Conservation (phyloP, 208 protist species). For the Herpetomonas samuelpessoai region DNA sequence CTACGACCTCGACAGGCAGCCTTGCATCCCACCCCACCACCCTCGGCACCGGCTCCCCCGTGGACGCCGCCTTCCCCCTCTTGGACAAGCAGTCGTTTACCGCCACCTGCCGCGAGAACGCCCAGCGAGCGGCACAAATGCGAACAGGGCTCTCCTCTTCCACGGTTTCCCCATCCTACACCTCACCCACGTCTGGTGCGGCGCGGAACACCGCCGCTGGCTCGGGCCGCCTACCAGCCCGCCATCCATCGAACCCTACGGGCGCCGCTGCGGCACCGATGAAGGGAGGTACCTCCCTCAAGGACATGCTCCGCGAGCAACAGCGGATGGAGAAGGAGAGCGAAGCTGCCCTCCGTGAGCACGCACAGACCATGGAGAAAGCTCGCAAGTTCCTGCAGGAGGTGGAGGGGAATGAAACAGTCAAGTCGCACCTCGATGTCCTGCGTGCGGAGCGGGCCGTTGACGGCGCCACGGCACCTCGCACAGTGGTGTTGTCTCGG, state of each 20-base stretch:
- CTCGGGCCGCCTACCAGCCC: no score
- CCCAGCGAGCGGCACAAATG: slow-evolving; percentile 21
- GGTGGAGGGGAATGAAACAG: slow-evolving; percentile 2
- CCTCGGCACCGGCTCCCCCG: not conserved
- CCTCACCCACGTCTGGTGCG: no score
- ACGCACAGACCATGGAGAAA: slow-evolving; percentile 42
- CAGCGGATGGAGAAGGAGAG: slow-evolving; percentile 42
- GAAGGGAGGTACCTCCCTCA: slow-evolving; percentile 22
- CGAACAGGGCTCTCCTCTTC: slow-evolving; percentile 8
- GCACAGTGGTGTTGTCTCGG: no score
- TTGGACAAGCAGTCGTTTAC: slow-evolving; percentile 1
- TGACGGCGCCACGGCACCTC: no score
- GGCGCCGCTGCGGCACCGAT: not conserved
- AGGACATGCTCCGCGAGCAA: slow-evolving; percentile 67
- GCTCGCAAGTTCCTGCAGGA: slow-evolving; percentile 14
- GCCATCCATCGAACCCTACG: not conserved
- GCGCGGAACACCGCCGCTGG: no score
- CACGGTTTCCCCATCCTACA: no score
- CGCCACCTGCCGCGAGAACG: slow-evolving; percentile 23
- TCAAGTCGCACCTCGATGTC: not conserved
- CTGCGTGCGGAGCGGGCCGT: not conserved
- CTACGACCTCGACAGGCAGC: no score
- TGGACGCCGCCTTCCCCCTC: not conserved
- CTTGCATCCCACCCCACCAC: not conserved
- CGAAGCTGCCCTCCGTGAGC: slow-evolving; percentile 23